Conservation (phyloP, 108 stramenopile genomes). For the Cyclotella distinguenda region DNA sequence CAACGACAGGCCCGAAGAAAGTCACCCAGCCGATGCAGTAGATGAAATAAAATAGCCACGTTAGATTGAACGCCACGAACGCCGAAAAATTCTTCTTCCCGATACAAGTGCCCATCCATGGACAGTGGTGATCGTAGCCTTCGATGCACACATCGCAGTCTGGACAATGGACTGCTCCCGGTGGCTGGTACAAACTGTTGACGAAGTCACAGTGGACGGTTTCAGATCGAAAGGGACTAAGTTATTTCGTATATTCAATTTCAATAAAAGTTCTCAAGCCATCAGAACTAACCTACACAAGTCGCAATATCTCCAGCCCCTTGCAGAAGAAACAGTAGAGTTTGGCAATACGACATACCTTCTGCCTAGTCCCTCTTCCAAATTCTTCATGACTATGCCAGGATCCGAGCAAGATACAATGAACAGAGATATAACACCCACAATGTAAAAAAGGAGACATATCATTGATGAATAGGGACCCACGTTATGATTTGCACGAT, state of each 20-base stretch:
- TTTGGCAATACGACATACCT: not conserved
- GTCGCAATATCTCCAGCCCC: constrained; percentile 73
- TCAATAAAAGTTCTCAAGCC: no score
- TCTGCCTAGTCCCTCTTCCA: not conserved
- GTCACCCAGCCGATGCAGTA: constrained; percentile 73
- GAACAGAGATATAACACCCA: constrained; percentile 37
- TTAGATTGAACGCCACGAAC: constrained; percentile 80
- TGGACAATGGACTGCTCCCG: constrained; percentile 80
- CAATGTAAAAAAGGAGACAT: constrained; percentile 52
- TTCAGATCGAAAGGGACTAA: constrained; percentile 1
- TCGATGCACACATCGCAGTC: constrained; percentile 89
- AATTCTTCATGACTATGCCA: constrained; percentile 35
- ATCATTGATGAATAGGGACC: constrained; percentile 49
- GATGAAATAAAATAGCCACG: constrained; percentile 70
- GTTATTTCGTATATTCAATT: not conserved
- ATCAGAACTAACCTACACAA: constrained; percentile 51
- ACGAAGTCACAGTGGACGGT: not conserved
- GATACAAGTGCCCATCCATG: constrained; percentile 89
- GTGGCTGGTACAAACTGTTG: constrained; percentile 63
- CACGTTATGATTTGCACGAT: constrained; percentile 26
- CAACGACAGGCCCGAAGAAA: constrained; percentile 48
- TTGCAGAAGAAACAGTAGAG: constrained; percentile 22
- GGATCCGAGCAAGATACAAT: constrained; percentile 72
- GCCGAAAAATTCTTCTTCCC: constrained; percentile 75
- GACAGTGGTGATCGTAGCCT: constrained; percentile 92